Evolutionary conservation across 805 yeast genomes (phyloP), one percentile per base, ranked within the genome.

Genomic region (Dipodascus albidus): DNA sequence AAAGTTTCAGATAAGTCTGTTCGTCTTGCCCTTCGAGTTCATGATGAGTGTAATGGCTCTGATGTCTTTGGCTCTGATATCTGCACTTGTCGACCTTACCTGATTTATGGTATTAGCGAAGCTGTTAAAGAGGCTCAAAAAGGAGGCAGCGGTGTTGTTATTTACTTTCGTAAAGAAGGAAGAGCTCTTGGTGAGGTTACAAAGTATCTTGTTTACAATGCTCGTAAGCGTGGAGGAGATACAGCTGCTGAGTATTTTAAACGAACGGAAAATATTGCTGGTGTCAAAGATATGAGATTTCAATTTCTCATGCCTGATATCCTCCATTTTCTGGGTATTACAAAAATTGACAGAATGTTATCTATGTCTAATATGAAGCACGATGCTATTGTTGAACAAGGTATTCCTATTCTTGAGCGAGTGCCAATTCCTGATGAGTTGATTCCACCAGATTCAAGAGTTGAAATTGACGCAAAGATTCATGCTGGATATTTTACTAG

Each of bases 351-450:
- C 66, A 73, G 79, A 56, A 81, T 81, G 86, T 65, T 81, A 52
- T 80, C 85, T 27, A 81, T 81, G 87, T 79, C 84, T 52, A 81
- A 81, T 66, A 81, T 81, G 87, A 81, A 81, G 67, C 76, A 81
- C 62, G 85, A 81, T 64, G 84, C 86, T 4, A 81, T 81, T 63
- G 84, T 81, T 23, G 75, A 72, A n/a, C 82, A 79, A 60, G 87
- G 86, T n/a, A 81, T 81, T 54, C 74, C 76, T 52, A 81, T 81
- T 58, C 58, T 72, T 23, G 82, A 81, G 62, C 73, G 87, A 60
- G 74, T 81, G 27, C 85, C 83, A 53, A 79, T 81, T 59, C 87
- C 86, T 23, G 87, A 81, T 57, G 80, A 78, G 53, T 63, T 81
- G 71, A 78, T 81, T 52, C 87, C 87, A 48, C 80, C 79, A 3